Conservation (phyloP, 257 asterid species). For the Capsicum baccatum region DNA sequence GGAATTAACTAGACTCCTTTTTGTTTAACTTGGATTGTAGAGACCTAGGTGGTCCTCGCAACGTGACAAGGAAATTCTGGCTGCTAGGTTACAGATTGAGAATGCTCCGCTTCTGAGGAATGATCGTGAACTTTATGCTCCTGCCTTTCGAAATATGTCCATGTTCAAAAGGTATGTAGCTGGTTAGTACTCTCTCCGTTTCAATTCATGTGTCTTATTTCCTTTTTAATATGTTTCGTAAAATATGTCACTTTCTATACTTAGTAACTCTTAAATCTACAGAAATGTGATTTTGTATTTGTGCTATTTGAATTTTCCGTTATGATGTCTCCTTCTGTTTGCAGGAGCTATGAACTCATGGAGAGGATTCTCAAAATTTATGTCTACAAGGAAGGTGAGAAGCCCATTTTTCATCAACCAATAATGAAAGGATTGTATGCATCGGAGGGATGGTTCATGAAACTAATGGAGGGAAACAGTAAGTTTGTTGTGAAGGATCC, state of each 20-base stretch:
- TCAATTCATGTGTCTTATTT: too few relatives aligned
- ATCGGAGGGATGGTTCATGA: constrained; percentile 97
- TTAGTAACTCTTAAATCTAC: too few relatives aligned
- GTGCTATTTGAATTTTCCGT: too few relatives aligned
- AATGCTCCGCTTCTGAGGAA: constrained; percentile 58
- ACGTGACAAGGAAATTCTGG: constrained; percentile 69
- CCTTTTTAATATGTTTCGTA: too few relatives aligned
- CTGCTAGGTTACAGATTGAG: constrained; percentile 69
- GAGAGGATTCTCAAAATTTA: constrained; percentile 71
- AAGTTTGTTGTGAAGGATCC: constrained; percentile 76
- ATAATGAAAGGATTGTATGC: constrained; percentile 80
- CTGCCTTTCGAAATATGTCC: constrained; percentile 76
- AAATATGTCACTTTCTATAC: too few relatives aligned
- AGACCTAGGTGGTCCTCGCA: constrained; percentile 85
- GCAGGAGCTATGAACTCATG: constrained; percentile 93
- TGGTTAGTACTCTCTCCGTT: neutral
- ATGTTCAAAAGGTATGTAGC: constrained; percentile 71
- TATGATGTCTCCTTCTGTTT: neutral
- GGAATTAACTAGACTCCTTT: neutral
- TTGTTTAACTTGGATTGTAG: constrained; percentile 46
- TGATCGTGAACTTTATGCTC: constrained; percentile 64
- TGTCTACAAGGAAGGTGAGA: constrained; percentile 78
- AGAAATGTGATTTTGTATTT: too few relatives aligned
- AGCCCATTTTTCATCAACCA: constrained; percentile 90
- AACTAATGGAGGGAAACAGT: constrained; percentile 83